Evolutionary conservation across 441 rosid species (phyloP).

Genomic region (Isatis lusitanica): DNA sequence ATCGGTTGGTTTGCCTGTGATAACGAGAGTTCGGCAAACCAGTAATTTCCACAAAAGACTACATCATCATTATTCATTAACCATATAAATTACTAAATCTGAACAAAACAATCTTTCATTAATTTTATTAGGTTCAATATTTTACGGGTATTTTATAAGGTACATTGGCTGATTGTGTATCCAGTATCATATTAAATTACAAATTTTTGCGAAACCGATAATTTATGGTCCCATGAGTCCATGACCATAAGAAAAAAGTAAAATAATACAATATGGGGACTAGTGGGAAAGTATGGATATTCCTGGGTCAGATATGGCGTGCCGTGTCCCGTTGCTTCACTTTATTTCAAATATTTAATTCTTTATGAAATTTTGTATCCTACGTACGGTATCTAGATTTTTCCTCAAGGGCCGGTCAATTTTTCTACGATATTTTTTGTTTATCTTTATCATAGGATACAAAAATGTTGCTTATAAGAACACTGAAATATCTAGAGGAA

Average conservation of each 20-base stretch:
- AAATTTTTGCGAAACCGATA: not conserved
- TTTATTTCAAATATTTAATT: not conserved
- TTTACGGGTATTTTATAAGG: not conserved
- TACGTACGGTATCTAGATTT: not conserved
- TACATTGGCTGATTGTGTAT: not conserved
- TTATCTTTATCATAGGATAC: not conserved
- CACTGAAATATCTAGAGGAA: not conserved
- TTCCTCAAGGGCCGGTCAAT: not conserved
- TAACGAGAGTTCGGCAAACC: not conserved
- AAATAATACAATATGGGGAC: conserved; percentile 1
- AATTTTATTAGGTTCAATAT: not conserved
- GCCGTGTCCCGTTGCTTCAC: conserved; percentile 23
- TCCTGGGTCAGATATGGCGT: conserved; percentile 26
- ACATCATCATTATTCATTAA: not conserved
- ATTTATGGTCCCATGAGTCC: not conserved
- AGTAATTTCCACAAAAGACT: not conserved
- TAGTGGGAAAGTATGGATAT: conserved; percentile 12
- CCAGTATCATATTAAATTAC: not conserved
- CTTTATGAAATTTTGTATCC: not conserved
- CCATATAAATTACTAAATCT: not conserved
- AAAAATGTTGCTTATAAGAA: not conserved
- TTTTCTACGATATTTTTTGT: not conserved
- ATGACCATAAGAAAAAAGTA: not conserved
- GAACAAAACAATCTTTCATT: not conserved
- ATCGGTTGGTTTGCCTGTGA: not conserved